Evolutionary conservation across 768 basidiomycete species (phyloP).

Genomic region (Leccinellum luteum): DNA sequence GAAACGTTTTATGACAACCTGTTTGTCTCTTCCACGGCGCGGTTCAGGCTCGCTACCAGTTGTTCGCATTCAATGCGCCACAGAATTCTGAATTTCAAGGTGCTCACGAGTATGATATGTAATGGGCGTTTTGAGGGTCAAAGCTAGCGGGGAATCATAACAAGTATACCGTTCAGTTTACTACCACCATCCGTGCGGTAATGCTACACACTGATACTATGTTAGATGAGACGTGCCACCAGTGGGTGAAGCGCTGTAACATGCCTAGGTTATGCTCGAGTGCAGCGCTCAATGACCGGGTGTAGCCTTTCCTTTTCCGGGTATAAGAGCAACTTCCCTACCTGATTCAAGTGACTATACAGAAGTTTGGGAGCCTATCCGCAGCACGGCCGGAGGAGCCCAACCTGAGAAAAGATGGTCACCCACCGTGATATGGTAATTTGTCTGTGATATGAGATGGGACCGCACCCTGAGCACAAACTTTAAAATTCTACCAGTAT

Average conservation of each 20-base stretch:
- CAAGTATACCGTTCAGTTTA: no score
- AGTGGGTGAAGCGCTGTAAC: not conserved
- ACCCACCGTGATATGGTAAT: not conserved
- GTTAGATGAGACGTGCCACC: no score
- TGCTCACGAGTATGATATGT: no score
- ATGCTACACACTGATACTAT: no score
- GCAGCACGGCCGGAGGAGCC: not conserved
- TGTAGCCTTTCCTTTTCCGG: not conserved
- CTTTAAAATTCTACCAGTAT: not conserved
- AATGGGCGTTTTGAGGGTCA: no score
- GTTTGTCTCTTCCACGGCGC: no score
- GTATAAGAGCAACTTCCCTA: not conserved
- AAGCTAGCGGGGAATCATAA: no score
- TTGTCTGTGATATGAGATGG: not conserved
- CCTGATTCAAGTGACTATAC: not conserved
- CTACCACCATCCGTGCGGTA: no score
- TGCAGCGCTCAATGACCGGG: not conserved
- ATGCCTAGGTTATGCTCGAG: no score
- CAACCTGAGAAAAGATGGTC: not conserved
- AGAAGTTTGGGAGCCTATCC: not conserved
- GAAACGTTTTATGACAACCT: not conserved
- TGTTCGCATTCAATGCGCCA: no score
- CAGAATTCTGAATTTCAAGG: no score
- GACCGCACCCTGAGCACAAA: not conserved
- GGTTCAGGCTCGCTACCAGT: no score